Conservation (phyloP, 352 stramenopile genomes). For the Pythium grandisporangium region DNA sequence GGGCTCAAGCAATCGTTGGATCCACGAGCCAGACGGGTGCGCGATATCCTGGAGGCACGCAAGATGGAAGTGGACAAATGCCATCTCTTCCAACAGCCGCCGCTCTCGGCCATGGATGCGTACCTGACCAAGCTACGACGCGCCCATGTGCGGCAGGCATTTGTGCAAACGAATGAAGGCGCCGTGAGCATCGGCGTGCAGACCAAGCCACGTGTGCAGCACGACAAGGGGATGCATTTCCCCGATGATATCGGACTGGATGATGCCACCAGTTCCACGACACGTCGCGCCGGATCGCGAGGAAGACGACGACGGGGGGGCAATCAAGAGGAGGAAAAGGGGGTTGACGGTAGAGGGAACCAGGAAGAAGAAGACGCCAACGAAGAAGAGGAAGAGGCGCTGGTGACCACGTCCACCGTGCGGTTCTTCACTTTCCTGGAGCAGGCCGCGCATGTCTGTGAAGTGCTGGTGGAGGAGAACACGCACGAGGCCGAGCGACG, state of each 20-base stretch:
- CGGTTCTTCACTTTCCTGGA: slow-evolving; percentile 60
- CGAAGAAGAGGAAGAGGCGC: not conserved
- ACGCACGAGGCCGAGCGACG: slow-evolving; percentile 13
- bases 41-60: slow-evolving; percentile 47
- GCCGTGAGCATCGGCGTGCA: slow-evolving; percentile 34
- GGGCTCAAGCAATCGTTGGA: slow-evolving; percentile 64
- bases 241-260: slow-evolving; percentile 70
- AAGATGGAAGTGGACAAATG: slow-evolving; percentile 68
- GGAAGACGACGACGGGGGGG: not conserved
- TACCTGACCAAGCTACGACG: slow-evolving; percentile 40
- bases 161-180: slow-evolving; percentile 52
- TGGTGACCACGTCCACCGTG: slow-evolving; percentile 17
- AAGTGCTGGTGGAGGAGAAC: slow-evolving; percentile 47
- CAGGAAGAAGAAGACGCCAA: slow-evolving; percentile 7
- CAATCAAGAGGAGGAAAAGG: slow-evolving; percentile 1
- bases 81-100: slow-evolving; percentile 46
- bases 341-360: slow-evolving; percentile 7
- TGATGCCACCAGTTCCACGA: slow-evolving; percentile 5
- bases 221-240: slow-evolving; percentile 59
- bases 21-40: slow-evolving; percentile 42
- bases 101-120: slow-evolving; percentile 47
- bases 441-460: slow-evolving; percentile 42
- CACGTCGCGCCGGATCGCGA: slow-evolving; percentile 1
- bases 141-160: slow-evolving; percentile 36
- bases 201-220: slow-evolving; percentile 28